Percentiles rank a stretch among this genome's conserved stretches.
Conservation (phyloP, 2,329 filamentous ascomycete genomes). For the Neonectria magnoliae region DNA sequence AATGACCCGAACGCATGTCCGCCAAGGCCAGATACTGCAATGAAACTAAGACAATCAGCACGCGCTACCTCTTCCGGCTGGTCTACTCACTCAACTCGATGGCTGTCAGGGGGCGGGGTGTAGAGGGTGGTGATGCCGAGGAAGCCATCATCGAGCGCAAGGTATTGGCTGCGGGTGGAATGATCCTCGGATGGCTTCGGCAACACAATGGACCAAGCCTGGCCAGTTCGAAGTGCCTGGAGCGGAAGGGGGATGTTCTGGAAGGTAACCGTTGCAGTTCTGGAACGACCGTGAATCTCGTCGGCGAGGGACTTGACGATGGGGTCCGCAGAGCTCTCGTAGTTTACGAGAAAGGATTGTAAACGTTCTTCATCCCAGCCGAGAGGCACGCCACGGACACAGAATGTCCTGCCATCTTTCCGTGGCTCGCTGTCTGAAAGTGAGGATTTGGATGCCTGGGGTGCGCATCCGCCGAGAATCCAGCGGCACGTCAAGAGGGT, state of each 20-base stretch:
- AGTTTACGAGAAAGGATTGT: not conserved
- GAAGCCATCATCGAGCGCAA: conserved; percentile 11
- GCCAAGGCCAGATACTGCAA: not conserved
- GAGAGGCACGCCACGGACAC: conserved; percentile 13
- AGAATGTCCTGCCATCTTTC: conserved; percentile 5
- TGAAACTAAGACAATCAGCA: conserved; percentile 3
- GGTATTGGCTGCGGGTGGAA: not conserved
- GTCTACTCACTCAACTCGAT: conserved; percentile 13
- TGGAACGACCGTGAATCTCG: conserved; percentile 6
- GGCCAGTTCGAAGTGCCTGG: too few species aligned
- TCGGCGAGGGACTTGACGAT: conserved; percentile 7
- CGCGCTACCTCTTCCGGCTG: not conserved
- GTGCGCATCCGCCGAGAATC: not conserved
- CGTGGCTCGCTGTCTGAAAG: not conserved
- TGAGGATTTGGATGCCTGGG: too few species aligned
- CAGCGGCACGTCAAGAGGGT: not conserved
- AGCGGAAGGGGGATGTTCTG: not conserved
- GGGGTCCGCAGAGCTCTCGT: not conserved
- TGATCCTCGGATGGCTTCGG: not conserved
- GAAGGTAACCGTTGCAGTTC: conserved; percentile 14
- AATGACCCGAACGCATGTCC: too few species aligned
- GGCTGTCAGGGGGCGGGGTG: not conserved
- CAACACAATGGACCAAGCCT: not conserved
- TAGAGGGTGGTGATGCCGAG: conserved; percentile 19
- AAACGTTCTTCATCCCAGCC: conserved; percentile 2